Evolutionary conservation across 2,329 filamentous ascomycete genomes (phyloP).

Genomic region (Didymella lethalis): DNA sequence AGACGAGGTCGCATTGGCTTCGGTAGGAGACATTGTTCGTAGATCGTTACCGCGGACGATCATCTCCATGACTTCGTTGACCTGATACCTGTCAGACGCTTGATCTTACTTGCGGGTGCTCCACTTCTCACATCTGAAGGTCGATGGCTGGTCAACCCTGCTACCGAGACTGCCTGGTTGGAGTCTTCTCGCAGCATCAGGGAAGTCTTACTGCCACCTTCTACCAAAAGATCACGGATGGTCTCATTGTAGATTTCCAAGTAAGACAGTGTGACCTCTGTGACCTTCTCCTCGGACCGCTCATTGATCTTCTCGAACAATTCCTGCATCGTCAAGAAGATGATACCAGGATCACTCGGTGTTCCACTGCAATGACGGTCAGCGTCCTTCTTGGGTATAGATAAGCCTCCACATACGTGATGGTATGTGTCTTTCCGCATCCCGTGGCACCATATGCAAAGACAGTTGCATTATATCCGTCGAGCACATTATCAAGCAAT

Average conservation of each 20-base stretch:
- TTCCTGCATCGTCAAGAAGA: slow-evolving; percentile 99
- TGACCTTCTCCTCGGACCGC: slow-evolving; percentile 81
- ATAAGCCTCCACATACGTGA: slow-evolving; percentile 57
- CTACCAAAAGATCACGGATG: slow-evolving; percentile 92
- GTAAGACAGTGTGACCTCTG: slow-evolving; percentile 91
- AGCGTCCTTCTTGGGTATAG: slow-evolving; percentile 53
- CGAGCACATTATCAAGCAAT: slow-evolving; percentile 92
- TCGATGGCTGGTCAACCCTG: slow-evolving; percentile 88
- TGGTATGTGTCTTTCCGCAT: slow-evolving; percentile 98
- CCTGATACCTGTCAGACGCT: slow-evolving; percentile 36
- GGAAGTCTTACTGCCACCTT: slow-evolving; percentile 80
- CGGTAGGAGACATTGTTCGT: slow-evolving; percentile 94
- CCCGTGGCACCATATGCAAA: slow-evolving; percentile 98
- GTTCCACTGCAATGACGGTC: slow-evolving; percentile 66
- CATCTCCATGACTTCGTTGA: slow-evolving; percentile 97
- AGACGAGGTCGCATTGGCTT: slow-evolving; percentile 96
- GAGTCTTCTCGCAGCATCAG: slow-evolving; percentile 94
- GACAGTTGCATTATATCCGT: slow-evolving; percentile 98
- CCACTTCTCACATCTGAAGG: slow-evolving; percentile 74
- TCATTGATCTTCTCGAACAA: slow-evolving; percentile 96
- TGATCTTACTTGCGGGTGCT: not conserved
- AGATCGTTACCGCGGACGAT: slow-evolving; percentile 94
- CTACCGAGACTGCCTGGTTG: slow-evolving; percentile 89
- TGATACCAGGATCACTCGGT: slow-evolving; percentile 91
- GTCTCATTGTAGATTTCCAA: slow-evolving; percentile 99